phyloP scores from a whole-genome alignment of 2,329 filamentous ascomycete genomes.

The Colletotrichum tamarilloi region DNA sequence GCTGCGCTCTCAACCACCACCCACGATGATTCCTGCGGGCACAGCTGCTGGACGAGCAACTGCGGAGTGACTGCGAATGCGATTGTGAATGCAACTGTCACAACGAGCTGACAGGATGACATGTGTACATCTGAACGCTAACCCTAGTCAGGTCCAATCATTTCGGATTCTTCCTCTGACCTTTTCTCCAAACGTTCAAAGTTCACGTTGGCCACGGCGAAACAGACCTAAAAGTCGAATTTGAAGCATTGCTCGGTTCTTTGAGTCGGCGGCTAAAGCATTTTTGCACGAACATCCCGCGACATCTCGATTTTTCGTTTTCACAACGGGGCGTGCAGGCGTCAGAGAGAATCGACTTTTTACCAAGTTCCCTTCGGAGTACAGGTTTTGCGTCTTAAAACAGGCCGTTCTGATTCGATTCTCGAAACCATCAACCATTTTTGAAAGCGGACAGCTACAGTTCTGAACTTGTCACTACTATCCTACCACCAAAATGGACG shows the following conservation, averaged over 20 bases:
- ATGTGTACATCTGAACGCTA: background rate
- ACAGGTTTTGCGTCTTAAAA: slow-evolving; percentile 50
- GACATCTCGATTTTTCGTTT: slow-evolving; percentile 35
- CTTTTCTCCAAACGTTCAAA: slow-evolving; percentile 47
- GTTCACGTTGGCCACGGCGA: slow-evolving; percentile 30
- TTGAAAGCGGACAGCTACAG: background rate
- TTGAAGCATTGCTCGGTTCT: slow-evolving; percentile 36
- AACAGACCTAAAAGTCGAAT: slow-evolving; percentile 36
- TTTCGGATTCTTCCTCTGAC: slow-evolving; percentile 34
- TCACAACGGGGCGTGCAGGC: slow-evolving; percentile 51
- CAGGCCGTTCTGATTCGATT: slow-evolving; percentile 46
- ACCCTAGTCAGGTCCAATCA: slow-evolving; percentile 20
- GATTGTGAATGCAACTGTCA: background rate
- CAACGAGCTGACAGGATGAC: background rate
- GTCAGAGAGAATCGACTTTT: slow-evolving; percentile 50
- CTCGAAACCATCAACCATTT: slow-evolving; percentile 39
- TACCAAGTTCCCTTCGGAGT: slow-evolving; percentile 51
- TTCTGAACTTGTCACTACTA: slow-evolving; percentile 7
- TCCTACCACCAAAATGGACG: slow-evolving; percentile 43
- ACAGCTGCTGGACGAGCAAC: background rate
- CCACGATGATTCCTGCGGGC: background rate
- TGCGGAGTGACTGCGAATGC: background rate
- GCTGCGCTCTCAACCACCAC: background rate
- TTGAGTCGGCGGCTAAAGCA: slow-evolving; percentile 34
- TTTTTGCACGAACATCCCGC: slow-evolving; percentile 34